Percentiles rank a stretch among this genome's conserved stretches.
phyloP scores from a whole-genome alignment of 2,329 filamentous ascomycete species.

The Penicillium sp. region DNA sequence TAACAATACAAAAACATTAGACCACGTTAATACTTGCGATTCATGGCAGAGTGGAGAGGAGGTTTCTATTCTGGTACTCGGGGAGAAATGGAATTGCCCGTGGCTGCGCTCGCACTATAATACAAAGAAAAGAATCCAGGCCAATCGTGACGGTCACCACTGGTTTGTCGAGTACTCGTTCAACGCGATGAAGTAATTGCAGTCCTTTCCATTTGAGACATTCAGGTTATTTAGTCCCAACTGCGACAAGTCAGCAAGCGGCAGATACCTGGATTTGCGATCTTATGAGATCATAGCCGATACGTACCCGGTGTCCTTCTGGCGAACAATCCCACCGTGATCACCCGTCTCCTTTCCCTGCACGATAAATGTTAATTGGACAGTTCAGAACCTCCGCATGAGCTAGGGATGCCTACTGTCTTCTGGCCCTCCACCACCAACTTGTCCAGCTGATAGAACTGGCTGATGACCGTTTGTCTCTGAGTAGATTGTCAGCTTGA shows the following conservation, averaged over 20 bases:
- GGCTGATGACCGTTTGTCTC: constrained; percentile 92
- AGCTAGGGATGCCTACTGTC: constrained; percentile 55
- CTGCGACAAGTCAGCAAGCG: constrained; percentile 15
- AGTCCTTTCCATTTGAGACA: constrained; percentile 6
- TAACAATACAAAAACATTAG: not conserved
- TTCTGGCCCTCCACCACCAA: constrained; percentile 89
- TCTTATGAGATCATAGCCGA: not conserved
- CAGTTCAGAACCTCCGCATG: not conserved
- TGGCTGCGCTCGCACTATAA: constrained; percentile 20
- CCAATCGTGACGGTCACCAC: constrained; percentile 3
- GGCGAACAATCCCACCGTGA: constrained; percentile 66
- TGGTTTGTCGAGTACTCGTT: constrained; percentile 3
- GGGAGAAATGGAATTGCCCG: constrained; percentile 13
- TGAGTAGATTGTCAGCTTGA: constrained; percentile 49
- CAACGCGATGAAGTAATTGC: constrained; percentile 11
- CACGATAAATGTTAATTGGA: constrained; percentile 5
- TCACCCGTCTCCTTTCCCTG: constrained; percentile 55
- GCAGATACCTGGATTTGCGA: not conserved
- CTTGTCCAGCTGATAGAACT: constrained; percentile 89
- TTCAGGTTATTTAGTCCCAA: constrained; percentile 27
- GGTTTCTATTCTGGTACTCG: constrained; percentile 9
- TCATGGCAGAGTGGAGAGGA: not conserved
- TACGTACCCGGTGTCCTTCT: constrained; percentile 73
- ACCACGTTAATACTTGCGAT: not conserved
- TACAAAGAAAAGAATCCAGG: constrained; percentile 19